A percentile compares a stretch with the other conserved stretches of the same genome.
phyloP scores from a whole-genome alignment of 2,329 filamentous ascomycete genomes.

The Calycina herbarum region DNA sequence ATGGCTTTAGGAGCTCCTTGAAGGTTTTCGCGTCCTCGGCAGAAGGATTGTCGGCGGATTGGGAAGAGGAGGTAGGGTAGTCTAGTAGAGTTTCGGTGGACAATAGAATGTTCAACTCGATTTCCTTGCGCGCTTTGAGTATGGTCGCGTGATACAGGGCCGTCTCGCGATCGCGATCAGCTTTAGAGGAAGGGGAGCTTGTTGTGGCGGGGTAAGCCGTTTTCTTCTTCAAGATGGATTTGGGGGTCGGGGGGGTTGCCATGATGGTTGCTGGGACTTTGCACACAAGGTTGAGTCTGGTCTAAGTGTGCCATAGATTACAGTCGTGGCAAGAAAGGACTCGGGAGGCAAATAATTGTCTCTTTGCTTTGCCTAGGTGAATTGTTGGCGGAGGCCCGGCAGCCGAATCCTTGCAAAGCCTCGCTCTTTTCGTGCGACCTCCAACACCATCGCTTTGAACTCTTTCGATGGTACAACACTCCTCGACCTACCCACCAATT shows the following conservation, averaged over 20 bases:
- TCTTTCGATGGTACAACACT: not conserved
- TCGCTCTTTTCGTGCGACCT: not conserved
- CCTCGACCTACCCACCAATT: not conserved
- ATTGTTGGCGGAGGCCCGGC: not conserved
- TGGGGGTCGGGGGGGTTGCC: conserved; percentile 40
- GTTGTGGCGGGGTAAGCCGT: conserved; percentile 43
- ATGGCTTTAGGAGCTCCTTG: conserved; percentile 65
- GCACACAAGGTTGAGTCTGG: not conserved
- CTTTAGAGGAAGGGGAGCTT: conserved; percentile 38
- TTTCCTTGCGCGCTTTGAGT: conserved; percentile 78
- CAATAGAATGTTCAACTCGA: conserved; percentile 72
- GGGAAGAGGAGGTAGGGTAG: conserved; percentile 41
- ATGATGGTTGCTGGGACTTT: conserved; percentile 23
- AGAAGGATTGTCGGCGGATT: conserved; percentile 53
- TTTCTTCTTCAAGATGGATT: conserved; percentile 63
- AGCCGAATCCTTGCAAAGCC: not conserved
- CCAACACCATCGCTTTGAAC: not conserved
- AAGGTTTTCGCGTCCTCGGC: conserved; percentile 64
- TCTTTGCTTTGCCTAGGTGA: not conserved
- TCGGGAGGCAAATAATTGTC: not conserved
- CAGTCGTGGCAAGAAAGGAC: not conserved
- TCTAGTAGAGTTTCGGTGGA: conserved; percentile 61
- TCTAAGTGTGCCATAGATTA: not conserved
- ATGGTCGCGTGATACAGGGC: conserved; percentile 81
- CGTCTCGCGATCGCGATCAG: conserved; percentile 55